Evolutionary conservation across 306 rosid species (phyloP).

Genomic region (Lathyrus tuberosus): DNA sequence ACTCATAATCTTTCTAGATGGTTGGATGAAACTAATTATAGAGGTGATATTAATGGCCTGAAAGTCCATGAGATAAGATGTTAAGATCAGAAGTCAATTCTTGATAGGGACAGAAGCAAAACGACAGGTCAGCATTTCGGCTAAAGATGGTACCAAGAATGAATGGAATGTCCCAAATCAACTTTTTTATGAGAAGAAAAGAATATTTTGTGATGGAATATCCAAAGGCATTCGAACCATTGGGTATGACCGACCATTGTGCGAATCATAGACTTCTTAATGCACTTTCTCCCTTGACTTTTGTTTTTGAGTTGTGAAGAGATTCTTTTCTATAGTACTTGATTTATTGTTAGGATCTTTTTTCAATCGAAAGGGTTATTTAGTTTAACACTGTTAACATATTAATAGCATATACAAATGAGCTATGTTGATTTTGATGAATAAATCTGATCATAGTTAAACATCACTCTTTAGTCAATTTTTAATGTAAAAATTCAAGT

Average conservation of each 20-base stretch:
- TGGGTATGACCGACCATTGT: conserved; percentile 47
- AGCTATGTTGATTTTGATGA: too few species aligned
- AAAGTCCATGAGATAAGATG: background rate
- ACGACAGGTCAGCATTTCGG: background rate
- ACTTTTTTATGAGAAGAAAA: background rate
- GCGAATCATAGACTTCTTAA: conserved; percentile 2
- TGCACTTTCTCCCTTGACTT: background rate
- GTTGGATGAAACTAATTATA: conserved; percentile 31
- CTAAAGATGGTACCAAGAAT: conserved; percentile 4
- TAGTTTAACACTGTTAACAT: too few species aligned
- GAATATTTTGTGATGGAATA: conserved; percentile 38
- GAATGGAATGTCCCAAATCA: conserved; percentile 2
- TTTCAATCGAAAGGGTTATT: too few species aligned
- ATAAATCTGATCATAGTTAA: too few species aligned
- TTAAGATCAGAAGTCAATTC: conserved; percentile 15
- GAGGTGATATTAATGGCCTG: background rate
- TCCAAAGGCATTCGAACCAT: conserved; percentile 46
- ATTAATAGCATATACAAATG: too few species aligned
- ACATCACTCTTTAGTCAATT: too few species aligned
- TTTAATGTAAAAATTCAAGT: too few species aligned
- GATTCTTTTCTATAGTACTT: background rate
- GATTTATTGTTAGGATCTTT: background rate
- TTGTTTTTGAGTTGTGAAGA: background rate
- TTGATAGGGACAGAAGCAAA: conserved; percentile 19
- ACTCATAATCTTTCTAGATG: conserved; percentile 26